phyloP scores from a whole-genome alignment of 257 asterid genomes.

The Oldenlandia corymbosa region DNA sequence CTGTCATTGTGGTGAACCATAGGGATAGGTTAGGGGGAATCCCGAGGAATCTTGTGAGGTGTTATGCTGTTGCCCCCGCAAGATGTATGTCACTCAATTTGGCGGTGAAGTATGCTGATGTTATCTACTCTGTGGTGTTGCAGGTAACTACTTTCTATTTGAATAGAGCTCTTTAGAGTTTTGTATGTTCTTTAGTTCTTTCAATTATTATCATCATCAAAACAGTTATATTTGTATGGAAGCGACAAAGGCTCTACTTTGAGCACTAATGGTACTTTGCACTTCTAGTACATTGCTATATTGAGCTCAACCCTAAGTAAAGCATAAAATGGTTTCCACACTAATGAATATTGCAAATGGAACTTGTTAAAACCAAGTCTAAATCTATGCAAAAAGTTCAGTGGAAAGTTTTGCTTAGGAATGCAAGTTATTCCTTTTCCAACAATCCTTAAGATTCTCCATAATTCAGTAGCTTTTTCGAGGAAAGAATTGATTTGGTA shows the following conservation, averaged over 20 bases:
- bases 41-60: slow-evolving; percentile 57
- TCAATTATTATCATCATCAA: neutral
- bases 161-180: neutral
- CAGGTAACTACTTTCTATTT: slow-evolving; percentile 46
- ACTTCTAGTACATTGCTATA: neutral
- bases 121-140: slow-evolving; percentile 67
- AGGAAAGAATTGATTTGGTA: neutral
- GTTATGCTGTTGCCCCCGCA: slow-evolving; percentile 91
- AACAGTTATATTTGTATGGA: neutral
- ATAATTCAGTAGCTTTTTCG: neutral
- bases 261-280: neutral
- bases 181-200: neutral
- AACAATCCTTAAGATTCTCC: neutral
- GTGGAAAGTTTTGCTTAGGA: neutral
- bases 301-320: neutral
- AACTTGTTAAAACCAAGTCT: neutral
- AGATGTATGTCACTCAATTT: slow-evolving; percentile 93
- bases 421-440: neutral
- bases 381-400: neutral
- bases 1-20: slow-evolving; percentile 71
- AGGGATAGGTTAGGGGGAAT: slow-evolving; percentile 64
- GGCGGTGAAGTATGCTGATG: slow-evolving; percentile 90
- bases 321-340: neutral
- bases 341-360: neutral
- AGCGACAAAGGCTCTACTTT: neutral